phyloP scores from a whole-genome alignment of 306 rosid species.

The Prinsepia uniflora region DNA sequence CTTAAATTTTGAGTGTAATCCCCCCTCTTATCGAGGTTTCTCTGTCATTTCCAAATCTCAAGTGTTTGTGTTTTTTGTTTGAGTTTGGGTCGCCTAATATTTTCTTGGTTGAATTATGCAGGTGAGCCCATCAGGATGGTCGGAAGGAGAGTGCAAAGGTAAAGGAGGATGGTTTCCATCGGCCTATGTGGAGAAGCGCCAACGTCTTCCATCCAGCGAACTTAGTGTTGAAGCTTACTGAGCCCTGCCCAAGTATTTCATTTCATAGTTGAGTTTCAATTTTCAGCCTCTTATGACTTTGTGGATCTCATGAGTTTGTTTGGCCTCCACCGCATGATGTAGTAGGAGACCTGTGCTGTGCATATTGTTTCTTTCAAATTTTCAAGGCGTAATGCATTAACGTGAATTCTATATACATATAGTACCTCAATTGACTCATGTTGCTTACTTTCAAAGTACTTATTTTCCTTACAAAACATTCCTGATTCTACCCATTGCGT shows the following conservation, averaged over 20 bases:
- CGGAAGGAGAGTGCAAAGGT: slow-evolving; percentile 97
- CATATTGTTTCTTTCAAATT: slow-evolving; percentile 9
- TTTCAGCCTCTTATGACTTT: not conserved
- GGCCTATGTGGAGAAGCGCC: slow-evolving; percentile 75
- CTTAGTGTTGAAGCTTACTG: slow-evolving; percentile 52
- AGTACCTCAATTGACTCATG: not conserved
- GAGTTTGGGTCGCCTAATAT: too few species aligned
- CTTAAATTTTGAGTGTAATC: not conserved
- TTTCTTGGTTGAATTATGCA: slow-evolving; percentile 23
- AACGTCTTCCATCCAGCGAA: slow-evolving; percentile 59
- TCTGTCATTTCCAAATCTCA: not conserved
- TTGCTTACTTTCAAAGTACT: not conserved
- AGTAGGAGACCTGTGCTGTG: slow-evolving; percentile 3
- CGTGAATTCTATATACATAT: not conserved
- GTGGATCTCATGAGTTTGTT: not conserved
- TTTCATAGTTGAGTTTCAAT: slow-evolving; percentile 16
- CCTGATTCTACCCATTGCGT: too few species aligned
- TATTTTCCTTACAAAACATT: too few species aligned
- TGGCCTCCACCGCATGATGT: not conserved
- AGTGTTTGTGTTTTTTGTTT: too few species aligned
- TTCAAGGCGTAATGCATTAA: not conserved
- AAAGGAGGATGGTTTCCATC: slow-evolving; percentile 95
- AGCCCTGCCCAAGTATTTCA: slow-evolving; percentile 17
- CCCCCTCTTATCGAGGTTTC: not conserved
- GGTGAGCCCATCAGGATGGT: slow-evolving; percentile 85